phyloP scores from a whole-genome alignment of 176 grass and related monocot species.

The Phoenix roebelenii region DNA sequence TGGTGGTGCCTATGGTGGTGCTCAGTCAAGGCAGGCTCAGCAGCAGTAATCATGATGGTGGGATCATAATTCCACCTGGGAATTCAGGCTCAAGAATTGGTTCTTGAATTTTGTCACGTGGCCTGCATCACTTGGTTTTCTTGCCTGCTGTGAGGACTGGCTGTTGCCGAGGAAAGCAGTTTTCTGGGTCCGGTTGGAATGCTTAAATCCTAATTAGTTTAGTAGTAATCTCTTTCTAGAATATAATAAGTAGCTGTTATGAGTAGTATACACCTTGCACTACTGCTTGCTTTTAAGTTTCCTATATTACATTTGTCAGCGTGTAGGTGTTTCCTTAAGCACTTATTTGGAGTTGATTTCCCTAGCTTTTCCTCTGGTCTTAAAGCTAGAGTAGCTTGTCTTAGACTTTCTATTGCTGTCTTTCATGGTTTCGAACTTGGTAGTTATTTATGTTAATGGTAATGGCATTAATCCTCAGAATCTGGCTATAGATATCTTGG shows the following conservation, averaged over 20 bases:
- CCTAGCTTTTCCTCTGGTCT: constrained; percentile 15
- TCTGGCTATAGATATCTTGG: not conserved
- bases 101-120: constrained; percentile 18
- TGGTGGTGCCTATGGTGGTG: constrained; percentile 62
- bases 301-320: too few relatives aligned
- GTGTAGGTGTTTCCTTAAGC: constrained; percentile 5
- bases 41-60: constrained; percentile 22
- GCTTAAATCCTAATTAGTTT: constrained; percentile 26
- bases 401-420: not conserved
- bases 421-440: constrained; percentile 2
- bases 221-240: constrained; percentile 13
- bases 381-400: constrained; percentile 18
- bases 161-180: not conserved
- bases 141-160: not conserved
- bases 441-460: constrained; percentile 16
- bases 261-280: constrained; percentile 14
- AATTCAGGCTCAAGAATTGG: constrained; percentile 1
- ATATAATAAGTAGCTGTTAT: constrained; percentile 21
- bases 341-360: not conserved
- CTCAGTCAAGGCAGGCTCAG: constrained; percentile 82
- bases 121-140: not conserved
- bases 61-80: not conserved
- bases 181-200: constrained; percentile 21
- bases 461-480: not conserved
- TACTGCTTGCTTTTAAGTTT: constrained; percentile 14